phyloP scores from a whole-genome alignment of 164 flowering plant genomes.

The Magnolia officinalis region DNA sequence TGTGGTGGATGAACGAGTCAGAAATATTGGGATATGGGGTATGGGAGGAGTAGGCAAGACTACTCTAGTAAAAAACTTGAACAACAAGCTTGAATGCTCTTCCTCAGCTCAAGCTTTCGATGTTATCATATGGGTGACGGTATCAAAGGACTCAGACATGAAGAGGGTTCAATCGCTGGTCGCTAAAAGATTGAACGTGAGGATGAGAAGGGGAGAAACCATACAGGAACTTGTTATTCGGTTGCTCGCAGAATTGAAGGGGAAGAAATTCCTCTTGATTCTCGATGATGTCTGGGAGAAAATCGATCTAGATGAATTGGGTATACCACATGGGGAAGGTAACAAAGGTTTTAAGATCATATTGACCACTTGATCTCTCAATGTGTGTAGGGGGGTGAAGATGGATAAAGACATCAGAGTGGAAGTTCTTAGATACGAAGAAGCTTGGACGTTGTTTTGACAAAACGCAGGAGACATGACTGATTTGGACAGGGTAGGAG shows the following conservation, averaged over 20 bases:
- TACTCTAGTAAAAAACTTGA: background rate
- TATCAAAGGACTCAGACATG: background rate
- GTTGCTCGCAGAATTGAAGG: background rate
- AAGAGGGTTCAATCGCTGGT: background rate
- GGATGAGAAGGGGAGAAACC: background rate
- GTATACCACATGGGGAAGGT: background rate
- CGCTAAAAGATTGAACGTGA: background rate
- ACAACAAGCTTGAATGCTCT: background rate
- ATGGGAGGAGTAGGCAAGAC: conserved; percentile 14
- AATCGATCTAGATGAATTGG: background rate
- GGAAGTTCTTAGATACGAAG: background rate
- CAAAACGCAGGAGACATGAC: background rate
- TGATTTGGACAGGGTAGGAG: background rate
- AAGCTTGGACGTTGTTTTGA: conserved; percentile 4
- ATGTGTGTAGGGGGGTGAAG: conserved; percentile 2
- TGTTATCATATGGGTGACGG: background rate
- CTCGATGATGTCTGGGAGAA: conserved; percentile 5
- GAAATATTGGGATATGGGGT: conserved; percentile 6
- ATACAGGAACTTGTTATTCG: background rate
- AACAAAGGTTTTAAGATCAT: background rate
- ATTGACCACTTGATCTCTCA: background rate
- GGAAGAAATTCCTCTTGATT: background rate
- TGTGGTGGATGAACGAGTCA: background rate
- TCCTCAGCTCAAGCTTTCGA: background rate
- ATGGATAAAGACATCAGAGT: background rate